Evolutionary conservation across 2,329 filamentous ascomycete species (phyloP).

Genomic region (Paracorniculantispora psalliotae): DNA sequence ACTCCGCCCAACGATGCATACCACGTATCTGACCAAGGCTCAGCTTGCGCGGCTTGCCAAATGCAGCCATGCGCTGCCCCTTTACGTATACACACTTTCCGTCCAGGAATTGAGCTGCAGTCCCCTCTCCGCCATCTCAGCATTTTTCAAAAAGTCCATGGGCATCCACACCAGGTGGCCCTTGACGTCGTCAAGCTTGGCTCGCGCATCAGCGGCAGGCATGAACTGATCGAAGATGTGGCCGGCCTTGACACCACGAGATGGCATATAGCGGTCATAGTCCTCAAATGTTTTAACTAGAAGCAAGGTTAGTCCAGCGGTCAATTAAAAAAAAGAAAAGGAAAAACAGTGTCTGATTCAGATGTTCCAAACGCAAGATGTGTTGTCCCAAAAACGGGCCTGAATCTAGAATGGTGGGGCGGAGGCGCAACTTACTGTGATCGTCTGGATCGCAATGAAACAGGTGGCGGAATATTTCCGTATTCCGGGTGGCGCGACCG

Average conservation of each 20-base stretch:
- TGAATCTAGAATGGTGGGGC: neutral
- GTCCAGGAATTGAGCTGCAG: slow-evolving; percentile 82
- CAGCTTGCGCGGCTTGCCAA: too few species aligned
- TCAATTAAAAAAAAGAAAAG: neutral
- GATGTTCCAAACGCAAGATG: slow-evolving; percentile 11
- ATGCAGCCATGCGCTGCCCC: too few species aligned
- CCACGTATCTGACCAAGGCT: too few species aligned
- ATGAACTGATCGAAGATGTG: slow-evolving; percentile 81
- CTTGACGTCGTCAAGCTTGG: slow-evolving; percentile 72
- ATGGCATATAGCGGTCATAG: slow-evolving; percentile 73
- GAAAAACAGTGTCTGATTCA: neutral
- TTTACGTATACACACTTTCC: slow-evolving; percentile 75
- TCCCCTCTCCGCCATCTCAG: slow-evolving; percentile 83
- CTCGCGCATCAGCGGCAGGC: slow-evolving; percentile 65
- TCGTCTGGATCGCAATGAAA: slow-evolving; percentile 90
- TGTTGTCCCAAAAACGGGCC: neutral
- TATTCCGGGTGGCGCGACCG: slow-evolving; percentile 63
- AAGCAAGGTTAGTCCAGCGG: slow-evolving; percentile 14
- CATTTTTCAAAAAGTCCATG: slow-evolving; percentile 78
- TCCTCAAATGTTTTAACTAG: slow-evolving; percentile 81
- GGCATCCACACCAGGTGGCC: slow-evolving; percentile 96
- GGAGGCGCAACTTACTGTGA: slow-evolving; percentile 48
- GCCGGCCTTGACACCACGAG: slow-evolving; percentile 68
- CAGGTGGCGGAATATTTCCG: slow-evolving; percentile 67
- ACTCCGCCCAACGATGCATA: neutral